These are phyloP conservation scores for Lasiosphaeria hispida DNA, from an alignment of 495 filamentous ascomycete genomes.

Conservation along the genomic window DNA sequence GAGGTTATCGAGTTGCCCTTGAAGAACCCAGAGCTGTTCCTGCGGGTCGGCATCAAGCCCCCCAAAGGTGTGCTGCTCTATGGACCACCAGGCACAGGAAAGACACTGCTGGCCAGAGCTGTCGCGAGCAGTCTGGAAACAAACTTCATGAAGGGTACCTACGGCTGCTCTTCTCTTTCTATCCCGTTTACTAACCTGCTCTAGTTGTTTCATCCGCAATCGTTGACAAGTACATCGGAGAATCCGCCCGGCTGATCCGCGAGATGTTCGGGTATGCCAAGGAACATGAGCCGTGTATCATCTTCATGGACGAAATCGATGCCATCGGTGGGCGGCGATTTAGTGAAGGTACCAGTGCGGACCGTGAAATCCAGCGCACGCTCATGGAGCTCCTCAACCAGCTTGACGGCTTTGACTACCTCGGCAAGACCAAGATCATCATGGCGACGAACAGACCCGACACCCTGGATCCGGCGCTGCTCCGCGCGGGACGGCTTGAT, in stretches of 20 bases:
- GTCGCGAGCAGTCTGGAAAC: constrained; percentile 97
- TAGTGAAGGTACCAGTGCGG: constrained; percentile 96
- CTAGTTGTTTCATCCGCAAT: constrained; percentile 98
- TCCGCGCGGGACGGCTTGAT: constrained; percentile 92
- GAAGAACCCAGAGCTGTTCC: constrained; percentile 98
- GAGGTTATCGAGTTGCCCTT: constrained; percentile 98
- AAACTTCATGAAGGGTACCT: constrained; percentile 92
- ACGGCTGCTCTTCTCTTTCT: neutral
- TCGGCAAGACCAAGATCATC: constrained; percentile 99
- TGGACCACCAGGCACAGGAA: constrained; percentile 96
- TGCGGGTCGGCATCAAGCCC: constrained; percentile 96
- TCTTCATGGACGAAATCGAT: constrained; percentile 99
- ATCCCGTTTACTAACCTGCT: neutral
- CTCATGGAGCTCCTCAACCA: constrained; percentile 99
- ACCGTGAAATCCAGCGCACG: constrained; percentile 98
- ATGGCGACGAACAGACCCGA: constrained; percentile 99
- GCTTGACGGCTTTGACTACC: constrained; percentile 97
- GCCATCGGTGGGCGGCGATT: constrained; percentile 97
- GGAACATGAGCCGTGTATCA: constrained; percentile 99
- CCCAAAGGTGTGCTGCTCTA: constrained; percentile 98
- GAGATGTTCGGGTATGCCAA: constrained; percentile 99
- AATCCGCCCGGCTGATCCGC: constrained; percentile 94
- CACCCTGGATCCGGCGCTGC: constrained; percentile 90
- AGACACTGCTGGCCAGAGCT: constrained; percentile 91
- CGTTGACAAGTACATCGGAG: constrained; percentile 99